Percentiles rank a stretch among this genome's conserved stretches.
Conservation (phyloP, 2,329 filamentous ascomycete genomes). For the Cladosporium sp. region DNA sequence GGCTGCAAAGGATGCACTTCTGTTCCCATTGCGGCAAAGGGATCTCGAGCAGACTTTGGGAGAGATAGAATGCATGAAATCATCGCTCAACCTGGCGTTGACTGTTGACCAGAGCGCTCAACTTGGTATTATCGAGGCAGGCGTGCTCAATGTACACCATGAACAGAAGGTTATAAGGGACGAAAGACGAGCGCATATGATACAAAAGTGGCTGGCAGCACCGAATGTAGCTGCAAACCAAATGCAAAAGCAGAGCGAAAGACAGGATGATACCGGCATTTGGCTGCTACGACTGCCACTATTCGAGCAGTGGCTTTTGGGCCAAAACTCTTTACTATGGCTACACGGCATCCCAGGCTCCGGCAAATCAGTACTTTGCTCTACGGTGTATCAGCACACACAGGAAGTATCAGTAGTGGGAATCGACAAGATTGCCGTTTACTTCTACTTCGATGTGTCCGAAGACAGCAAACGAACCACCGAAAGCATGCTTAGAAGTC, state of each 20-base stretch:
- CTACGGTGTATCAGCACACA: background rate
- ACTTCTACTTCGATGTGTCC: background rate
- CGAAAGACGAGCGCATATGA: background rate
- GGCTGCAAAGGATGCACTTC: background rate
- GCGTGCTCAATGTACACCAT: background rate
- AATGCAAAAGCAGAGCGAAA: background rate
- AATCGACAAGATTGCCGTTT: background rate
- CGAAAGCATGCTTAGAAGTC: background rate
- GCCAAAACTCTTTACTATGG: background rate
- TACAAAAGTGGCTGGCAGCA: background rate
- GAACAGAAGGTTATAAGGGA: background rate
- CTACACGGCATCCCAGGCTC: background rate
- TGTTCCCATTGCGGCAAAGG: background rate
- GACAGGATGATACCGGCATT: background rate
- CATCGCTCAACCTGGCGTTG: background rate
- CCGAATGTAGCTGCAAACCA: background rate
- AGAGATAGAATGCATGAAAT: background rate
- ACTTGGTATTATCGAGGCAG: background rate
- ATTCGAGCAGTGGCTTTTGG: background rate
- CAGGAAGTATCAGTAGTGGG: background rate
- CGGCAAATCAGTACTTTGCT: background rate
- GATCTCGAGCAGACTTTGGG: background rate
- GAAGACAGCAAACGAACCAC: background rate
- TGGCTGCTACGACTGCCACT: background rate
- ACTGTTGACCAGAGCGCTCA: background rate